phyloP scores from a whole-genome alignment of 805 yeast genomes.

The Candida multigemmis region DNA sequence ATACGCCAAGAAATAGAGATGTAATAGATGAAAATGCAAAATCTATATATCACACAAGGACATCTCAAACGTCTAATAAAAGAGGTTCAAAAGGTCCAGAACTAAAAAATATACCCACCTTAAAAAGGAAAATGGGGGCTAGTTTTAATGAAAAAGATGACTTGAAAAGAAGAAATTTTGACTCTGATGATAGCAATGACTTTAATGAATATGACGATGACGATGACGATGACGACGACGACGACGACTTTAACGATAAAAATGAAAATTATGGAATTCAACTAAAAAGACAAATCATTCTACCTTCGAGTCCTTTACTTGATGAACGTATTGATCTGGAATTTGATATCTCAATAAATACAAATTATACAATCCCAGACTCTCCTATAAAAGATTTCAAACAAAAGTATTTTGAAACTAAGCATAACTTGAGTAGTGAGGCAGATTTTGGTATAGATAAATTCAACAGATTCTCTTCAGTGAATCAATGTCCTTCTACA shows the following conservation, averaged over 20 bases:
- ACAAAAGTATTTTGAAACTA: constrained; percentile 1
- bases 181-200: constrained; percentile 4
- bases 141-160: constrained; percentile 35
- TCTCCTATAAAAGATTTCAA: constrained; percentile 11
- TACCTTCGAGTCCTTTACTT: constrained; percentile 32
- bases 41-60: constrained; percentile 34
- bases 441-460: constrained; percentile 45
- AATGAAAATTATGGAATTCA: constrained; percentile 1
- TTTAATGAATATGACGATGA: constrained; percentile 6
- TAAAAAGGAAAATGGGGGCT: constrained; percentile 34
- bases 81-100: constrained; percentile 9
- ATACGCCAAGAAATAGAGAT: constrained; percentile 30
- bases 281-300: constrained; percentile 1
- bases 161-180: constrained; percentile 22
- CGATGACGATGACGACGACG: constrained; percentile 7
- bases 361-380: constrained; percentile 13
- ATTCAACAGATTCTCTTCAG: constrained; percentile 30
- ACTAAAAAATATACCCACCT: constrained; percentile 16
- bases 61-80: constrained; percentile 4
- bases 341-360: constrained; percentile 16
- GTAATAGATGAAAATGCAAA: constrained; percentile 36
- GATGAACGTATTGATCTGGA: constrained; percentile 21
- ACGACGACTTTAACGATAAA: constrained; percentile 2
- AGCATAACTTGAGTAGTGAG: constrained; percentile 10
- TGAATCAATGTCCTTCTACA: constrained; percentile 20